These are phyloP conservation scores for Globisporangium iwayamae DNA, from an alignment of 352 stramenopile genomes.

Conservation along the genomic window DNA sequence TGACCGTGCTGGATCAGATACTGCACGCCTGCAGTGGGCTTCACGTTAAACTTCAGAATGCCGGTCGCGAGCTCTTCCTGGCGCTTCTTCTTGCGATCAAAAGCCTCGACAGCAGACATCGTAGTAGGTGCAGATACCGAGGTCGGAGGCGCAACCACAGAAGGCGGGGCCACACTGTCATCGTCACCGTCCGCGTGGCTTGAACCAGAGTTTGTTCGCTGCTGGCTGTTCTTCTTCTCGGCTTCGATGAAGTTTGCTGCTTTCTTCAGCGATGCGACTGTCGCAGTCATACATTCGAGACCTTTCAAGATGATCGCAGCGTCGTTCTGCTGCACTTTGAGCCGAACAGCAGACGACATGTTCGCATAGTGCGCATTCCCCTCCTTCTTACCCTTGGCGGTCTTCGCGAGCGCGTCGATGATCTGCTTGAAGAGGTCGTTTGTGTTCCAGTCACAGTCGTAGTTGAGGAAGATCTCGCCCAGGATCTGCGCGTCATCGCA, in stretches of 20 bases:
- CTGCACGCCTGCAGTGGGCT: slow-evolving; percentile 88
- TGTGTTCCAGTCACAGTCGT: slow-evolving; percentile 98
- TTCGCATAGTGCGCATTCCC: slow-evolving; percentile 47
- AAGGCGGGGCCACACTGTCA: slow-evolving; percentile 21
- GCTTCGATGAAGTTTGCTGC: slow-evolving; percentile 73
- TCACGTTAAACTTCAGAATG: slow-evolving; percentile 98
- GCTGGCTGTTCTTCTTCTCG: slow-evolving; percentile 42
- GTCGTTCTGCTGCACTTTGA: slow-evolving; percentile 75
- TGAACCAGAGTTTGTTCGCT: slow-evolving; percentile 18
- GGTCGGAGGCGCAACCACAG: slow-evolving; percentile 20
- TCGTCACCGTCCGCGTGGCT: slow-evolving; percentile 47
- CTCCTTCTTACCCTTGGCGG: slow-evolving; percentile 90
- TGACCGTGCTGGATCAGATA: slow-evolving; percentile 92
- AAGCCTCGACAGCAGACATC: slow-evolving; percentile 91
- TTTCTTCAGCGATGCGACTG: slow-evolving; percentile 91
- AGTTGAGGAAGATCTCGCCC: slow-evolving; percentile 99
- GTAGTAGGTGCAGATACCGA: slow-evolving; percentile 25
- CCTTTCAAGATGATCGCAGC: slow-evolving; percentile 73
- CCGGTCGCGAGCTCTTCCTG: slow-evolving; percentile 97
- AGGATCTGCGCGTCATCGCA: slow-evolving; percentile 94
- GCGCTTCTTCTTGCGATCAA: slow-evolving; percentile 95
- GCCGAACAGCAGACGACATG: slow-evolving; percentile 51
- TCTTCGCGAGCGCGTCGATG: slow-evolving; percentile 93
- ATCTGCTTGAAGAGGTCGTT: slow-evolving; percentile 99
- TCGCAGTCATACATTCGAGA: slow-evolving; percentile 93